Base-by-base conservation (phyloP, 1,284 basidiomycete genomes). In the Ustilago nuda region DNA sequence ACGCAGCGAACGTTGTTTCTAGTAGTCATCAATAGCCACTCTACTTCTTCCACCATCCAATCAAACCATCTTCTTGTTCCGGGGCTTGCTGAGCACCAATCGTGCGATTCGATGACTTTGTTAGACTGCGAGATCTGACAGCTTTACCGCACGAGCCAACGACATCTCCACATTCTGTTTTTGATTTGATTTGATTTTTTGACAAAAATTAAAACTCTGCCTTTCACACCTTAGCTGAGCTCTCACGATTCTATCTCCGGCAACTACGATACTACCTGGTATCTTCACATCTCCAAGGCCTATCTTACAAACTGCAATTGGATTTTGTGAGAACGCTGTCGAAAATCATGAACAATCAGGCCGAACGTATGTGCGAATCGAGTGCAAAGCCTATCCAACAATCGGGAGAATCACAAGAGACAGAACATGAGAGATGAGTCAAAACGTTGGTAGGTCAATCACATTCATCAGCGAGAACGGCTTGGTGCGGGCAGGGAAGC, bases 231-330 rank as follows among this genome's bases (percentile, higher is more conserved):
- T 27, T 39, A 2, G 33, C 27, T 32, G 6, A 17, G 56, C 15
- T 37, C 9, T 50, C 57, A 36, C 41, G 19, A 32, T 58, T 50
- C 19, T 32, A 27, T 27, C 23, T 27, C 23, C 23, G 2, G 23
- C 2, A 27, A 27, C 11, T 2, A 30, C 30, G 11, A 11, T 15
- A n/a, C n/a, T 19, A n/a, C 9, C 43, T 45, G 23, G 4, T 37
- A 37, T 37, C 36, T 13, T 5, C 72, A 74, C 52, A 74, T 74
- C 17, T 66, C 72, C 9, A 74, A 74, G 12, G 56, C 72, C 9
- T 69, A 74, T 45, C 66, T 56, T 46, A 56, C 55, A 56, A 23
- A 45, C 33, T 32, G 36, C 27, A 23, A 43, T 45, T 36, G 30
- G 30, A 45, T 19, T 5, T 37, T 37, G 13, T 33, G 23, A 52